Base-by-base conservation (phyloP, 768 basidiomycete species). In the Xerocomus potaroensis region DNA sequence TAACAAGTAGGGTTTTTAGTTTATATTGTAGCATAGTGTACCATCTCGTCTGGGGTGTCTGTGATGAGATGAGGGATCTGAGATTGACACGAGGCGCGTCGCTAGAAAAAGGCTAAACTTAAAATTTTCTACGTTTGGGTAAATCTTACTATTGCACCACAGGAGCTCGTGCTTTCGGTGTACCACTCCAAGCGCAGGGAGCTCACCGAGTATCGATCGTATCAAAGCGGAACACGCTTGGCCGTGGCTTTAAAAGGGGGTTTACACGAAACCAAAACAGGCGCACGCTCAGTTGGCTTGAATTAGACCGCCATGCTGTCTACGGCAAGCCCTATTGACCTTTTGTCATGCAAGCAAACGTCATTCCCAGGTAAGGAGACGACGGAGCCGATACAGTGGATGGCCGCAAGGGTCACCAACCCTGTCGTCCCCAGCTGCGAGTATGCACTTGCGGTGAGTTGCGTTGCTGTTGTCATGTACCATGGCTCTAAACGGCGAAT, bases 371-470 rank as follows among this genome's bases (percentile, higher is more conserved):
- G 44, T 5, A 33, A 27, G 36, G 26, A 41, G 2, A 24, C 18
- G 6, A 19, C 38, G 38, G 26, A 37, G 23, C n/a, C 32, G 4
- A 21, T 26, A 2, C 37, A 37, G 9, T 8, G 22, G 27, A 12
- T 38, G 5, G 16, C 30, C 16, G 51, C 41, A 42, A 58, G 57
- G 23, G 43, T 36, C 51, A 45, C 45, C 34, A 88, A 84, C 54
- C 85, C 84, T 9, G 85, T 85, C 37, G 60, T 86, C 14, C 63
- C 70, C 29, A 78, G 71, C 45, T 75, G 83, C 8, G 67, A 80
- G 56, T 79, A 71, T 58, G 80, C 80, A 1, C 76, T 80, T 54
- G 63, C 74, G 60, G 85, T 85, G 50, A 32, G 70, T 66, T 21
- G 14, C 30, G 8, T 1, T 14, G 30, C 26, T 22, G 8, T 15